Evolutionary conservation across 2,329 filamentous ascomycete species (phyloP).

Genomic region (Ophiosphaerella herpotricha): DNA sequence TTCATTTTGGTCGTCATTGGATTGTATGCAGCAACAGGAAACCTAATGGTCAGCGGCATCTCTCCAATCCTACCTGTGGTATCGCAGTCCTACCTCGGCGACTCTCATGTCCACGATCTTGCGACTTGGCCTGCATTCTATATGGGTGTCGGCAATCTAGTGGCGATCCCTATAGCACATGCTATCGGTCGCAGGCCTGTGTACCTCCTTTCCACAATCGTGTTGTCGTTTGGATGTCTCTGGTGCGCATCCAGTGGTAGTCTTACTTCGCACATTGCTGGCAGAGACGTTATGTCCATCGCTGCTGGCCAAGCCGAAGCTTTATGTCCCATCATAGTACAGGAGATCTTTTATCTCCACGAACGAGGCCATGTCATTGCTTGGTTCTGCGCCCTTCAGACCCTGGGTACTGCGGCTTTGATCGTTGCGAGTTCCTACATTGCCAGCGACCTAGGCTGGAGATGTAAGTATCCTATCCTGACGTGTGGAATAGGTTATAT

Average conservation of each 20-base stretch:
- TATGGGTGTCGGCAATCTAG: constrained; percentile 14
- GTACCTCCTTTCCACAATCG: constrained; percentile 11
- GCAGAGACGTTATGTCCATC: constrained; percentile 15
- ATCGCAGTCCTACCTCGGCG: constrained; percentile 3
- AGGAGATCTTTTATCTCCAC: constrained; percentile 14
- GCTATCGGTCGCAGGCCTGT: constrained; percentile 13
- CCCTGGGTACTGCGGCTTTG: constrained; percentile 10
- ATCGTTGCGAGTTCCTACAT: constrained; percentile 14
- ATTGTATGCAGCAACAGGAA: constrained; percentile 11
- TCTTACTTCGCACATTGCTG: constrained; percentile 12
- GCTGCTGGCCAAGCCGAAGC: constrained; percentile 17
- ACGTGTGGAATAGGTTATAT: no score
- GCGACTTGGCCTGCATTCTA: constrained; percentile 16
- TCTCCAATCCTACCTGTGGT: constrained; percentile 12
- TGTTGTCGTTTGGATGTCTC: constrained; percentile 11
- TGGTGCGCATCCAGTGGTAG: constrained; percentile 12
- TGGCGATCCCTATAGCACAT: constrained; percentile 13
- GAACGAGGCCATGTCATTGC: constrained; percentile 13
- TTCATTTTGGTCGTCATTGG: constrained; percentile 14
- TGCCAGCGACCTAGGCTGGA: constrained; percentile 13
- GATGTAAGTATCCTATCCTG: not conserved
- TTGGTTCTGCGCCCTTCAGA: constrained; percentile 16
- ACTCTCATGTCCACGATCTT: constrained; percentile 11
- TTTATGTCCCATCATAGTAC: constrained; percentile 12
- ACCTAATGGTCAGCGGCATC: constrained; percentile 15